Base-by-base conservation (phyloP, 441 rosid species). In the Eruca vesicaria region DNA sequence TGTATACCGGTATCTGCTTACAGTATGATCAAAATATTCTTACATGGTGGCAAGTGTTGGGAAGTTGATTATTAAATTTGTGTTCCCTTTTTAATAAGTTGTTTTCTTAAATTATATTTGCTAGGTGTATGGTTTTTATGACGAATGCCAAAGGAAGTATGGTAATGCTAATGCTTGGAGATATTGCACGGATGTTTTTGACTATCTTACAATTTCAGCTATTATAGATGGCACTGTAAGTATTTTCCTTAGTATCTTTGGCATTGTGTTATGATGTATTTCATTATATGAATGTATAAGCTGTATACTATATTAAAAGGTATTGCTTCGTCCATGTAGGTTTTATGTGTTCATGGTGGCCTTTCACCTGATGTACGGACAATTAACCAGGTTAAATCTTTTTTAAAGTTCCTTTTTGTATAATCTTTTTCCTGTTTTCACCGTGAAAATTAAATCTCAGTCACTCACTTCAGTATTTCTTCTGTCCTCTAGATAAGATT, bases 101-200 rank as follows among this genome's bases (percentile, higher is more conserved):
- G 8, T 33, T 65, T 14, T 26, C 35, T 48, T 35, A 52, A 50
- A 14, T 16, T 52, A 4, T 81, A n/a, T 72, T 68, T 59, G 18
- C 48, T 72, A 96, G 99, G 99, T 96, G 28, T 96, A 96, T 79
- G 99, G 98, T 76, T 96, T 96, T 84, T 96, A 96, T 80, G 98
- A 96, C 43, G 98, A 96, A 83, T 96, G 99, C 86, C 99, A 96
- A 73, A 84, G 99, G 85, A 96, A 96, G 87, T 93, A 96, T 72
- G 99, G 99, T 60, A 96, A 96, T 89, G 99, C 99, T 69, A 96
- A 96, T 85, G 98, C 98, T 29, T 96, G 99, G 98, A 96, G 98
- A 80, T 96, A 96, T 71, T 96, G 99, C 85, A 96, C 99, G 18
- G 99, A 96, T 82, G 99, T 96, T 59, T 96, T 96, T 81, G 97